Conservation (phyloP, 208 protist species). For the Wallacemonas collosoma region DNA sequence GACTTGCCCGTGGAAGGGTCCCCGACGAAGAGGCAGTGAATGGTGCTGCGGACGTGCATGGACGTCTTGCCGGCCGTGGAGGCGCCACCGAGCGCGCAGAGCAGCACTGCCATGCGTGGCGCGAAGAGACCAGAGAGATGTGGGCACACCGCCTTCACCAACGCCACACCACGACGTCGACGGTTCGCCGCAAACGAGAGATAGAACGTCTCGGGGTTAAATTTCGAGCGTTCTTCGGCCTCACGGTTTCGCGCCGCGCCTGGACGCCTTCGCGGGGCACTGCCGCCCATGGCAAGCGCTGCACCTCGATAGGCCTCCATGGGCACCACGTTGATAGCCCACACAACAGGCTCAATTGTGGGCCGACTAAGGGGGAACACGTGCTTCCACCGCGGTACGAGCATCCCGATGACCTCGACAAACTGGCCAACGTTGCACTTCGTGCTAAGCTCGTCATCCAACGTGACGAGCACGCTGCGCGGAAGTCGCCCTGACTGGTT, state of each 20-base stretch:
- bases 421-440: conserved; percentile 86
- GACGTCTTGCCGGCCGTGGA: conserved; percentile 57
- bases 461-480: conserved; percentile 73
- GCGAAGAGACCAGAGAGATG: conserved; percentile 84
- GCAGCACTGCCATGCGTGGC: conserved; percentile 76
- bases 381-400: conserved; percentile 72
- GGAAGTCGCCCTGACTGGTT: conserved; percentile 73
- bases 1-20: conserved; percentile 99
- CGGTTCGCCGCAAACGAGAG: conserved; percentile 54
- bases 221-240: conserved; percentile 39
- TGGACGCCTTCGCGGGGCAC: conserved; percentile 23
- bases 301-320: conserved; percentile 81
- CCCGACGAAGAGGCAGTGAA: conserved; percentile 98
- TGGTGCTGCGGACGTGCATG: conserved; percentile 89
- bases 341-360: conserved; percentile 77
- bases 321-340: conserved; percentile 73
- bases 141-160: conserved; percentile 66
- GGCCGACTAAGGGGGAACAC: conserved; percentile 62
- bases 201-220: conserved; percentile 82
- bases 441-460: conserved; percentile 83
- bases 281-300: conserved; percentile 21
- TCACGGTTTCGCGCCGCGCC: conserved; percentile 23
- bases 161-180: conserved; percentile 45
- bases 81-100: conserved; percentile 71
- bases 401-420: conserved; percentile 83